Evolutionary conservation across 1,139 yeast species (phyloP), one percentile per base, ranked within the genome.

Genomic region (Taphrina betulina): DNA sequence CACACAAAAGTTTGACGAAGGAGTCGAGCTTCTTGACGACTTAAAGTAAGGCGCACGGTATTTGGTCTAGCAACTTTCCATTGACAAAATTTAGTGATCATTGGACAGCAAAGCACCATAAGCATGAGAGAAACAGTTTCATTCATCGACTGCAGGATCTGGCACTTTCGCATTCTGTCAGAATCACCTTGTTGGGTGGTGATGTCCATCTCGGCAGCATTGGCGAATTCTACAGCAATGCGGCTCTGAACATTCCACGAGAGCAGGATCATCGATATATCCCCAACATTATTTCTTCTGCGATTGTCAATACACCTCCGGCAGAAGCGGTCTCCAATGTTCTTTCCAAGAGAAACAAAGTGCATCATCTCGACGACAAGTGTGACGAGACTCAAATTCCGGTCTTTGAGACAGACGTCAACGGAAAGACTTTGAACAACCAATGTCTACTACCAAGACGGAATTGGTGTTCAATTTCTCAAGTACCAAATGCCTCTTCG

Each of bases 71-170:
- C 62, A 19, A 90, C 90, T 67, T 94, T 86, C 63, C 90, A 89
- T 67, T 43, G 5, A 20, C n/a, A 8, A 17, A 16, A n/a, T 17
- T 43, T 22, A 14, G 14, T 43, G 50, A 43, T 35, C 97, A 92
- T 70, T 92, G 98, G 98, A 89, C 96, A 69, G 85, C 96, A 3
- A 78, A 77, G 60, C 79, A 83, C 67, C 98, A 92, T 66, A 87
- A 87, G 68, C 71, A 72, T 54, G 96, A 88, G 70, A 77, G 96
- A 59, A 87, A 87, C 68, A 68, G 67, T 61, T 72, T 88, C 53
- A 71, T 86, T 42, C 74, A 74, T 53, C 72, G 74, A 53, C 72
- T 87, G 50, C 79, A 80, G 62, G 78, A 78, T 50, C 79, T 85
- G 64, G 88, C 92, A 3, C 78, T 85, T 34, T 64, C 71, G 23